A percentile compares a stretch with the other conserved stretches of the same genome.
Conservation (phyloP, 2,329 filamentous ascomycete genomes). For the Sporothrix brunneoviolacea region DNA sequence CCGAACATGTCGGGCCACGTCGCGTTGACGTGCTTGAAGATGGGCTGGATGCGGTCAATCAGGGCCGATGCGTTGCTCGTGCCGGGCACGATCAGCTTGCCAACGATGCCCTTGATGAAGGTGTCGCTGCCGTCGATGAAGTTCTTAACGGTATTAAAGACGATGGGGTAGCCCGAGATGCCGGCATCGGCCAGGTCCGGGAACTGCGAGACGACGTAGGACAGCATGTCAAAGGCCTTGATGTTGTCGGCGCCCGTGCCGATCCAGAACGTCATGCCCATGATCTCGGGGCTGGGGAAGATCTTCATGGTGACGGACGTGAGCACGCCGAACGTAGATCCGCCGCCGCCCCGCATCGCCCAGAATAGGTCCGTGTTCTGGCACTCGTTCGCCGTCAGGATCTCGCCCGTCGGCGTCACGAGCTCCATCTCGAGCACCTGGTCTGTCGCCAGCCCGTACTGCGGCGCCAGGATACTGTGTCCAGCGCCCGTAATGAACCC, state of each 20-base stretch:
- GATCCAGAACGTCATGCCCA: slow-evolving; percentile 24
- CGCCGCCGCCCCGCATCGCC: slow-evolving; percentile 55
- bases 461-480: slow-evolving; percentile 46
- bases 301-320: slow-evolving; percentile 50
- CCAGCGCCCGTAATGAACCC: slow-evolving; percentile 58
- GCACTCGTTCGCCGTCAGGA: slow-evolving; percentile 45
- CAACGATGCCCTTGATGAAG: slow-evolving; percentile 16
- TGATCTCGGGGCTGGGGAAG: slow-evolving; percentile 32
- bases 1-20: slow-evolving; percentile 24
- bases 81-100: slow-evolving; percentile 16
- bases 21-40: slow-evolving; percentile 18
- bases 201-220: slow-evolving; percentile 39
- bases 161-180: slow-evolving; percentile 40
- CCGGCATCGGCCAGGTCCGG: slow-evolving; percentile 44
- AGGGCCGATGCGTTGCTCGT: slow-evolving; percentile 3
- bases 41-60: slow-evolving; percentile 8
- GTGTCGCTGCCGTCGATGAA: slow-evolving; percentile 9
- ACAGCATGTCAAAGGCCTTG: slow-evolving; percentile 40
- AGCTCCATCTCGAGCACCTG: slow-evolving; percentile 53
- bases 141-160: slow-evolving; percentile 33
- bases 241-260: slow-evolving; percentile 26
- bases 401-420: slow-evolving; percentile 44
- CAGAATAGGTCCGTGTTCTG: slow-evolving; percentile 55
- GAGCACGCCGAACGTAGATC: slow-evolving; percentile 55
- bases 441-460: slow-evolving; percentile 55